Base-by-base conservation (phyloP, 768 basidiomycete species). In the Amanita exitialis region DNA sequence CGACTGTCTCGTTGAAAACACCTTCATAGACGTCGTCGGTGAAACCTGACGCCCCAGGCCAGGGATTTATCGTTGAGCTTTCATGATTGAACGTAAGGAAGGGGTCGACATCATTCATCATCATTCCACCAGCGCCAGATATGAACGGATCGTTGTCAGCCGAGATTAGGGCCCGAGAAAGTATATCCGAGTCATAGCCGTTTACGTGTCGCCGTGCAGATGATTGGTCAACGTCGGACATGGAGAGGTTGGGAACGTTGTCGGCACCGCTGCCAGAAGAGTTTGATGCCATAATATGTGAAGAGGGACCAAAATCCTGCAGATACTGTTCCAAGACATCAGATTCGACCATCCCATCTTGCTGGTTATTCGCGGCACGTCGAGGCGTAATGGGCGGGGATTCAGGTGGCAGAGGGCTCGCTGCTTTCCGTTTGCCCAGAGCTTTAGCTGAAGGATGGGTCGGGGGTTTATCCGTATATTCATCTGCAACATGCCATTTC, bases 381-480 rank as follows among this genome's bases (percentile, higher is more conserved):
- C 21, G 51, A 18, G 47, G 28, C 12, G 20, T 42, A 28, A 34
- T 7, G 5, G 20, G 23, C 21, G 28, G 21, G 13, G 50, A 15
- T n/a, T 12, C 25, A 44, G 16, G 45, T 45, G 23, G 27, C 13
- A 5, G 25, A 36, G 57, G 52, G 30, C 53, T 58, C 18, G 48
- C 30, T 6, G 62, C 66, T 42, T 60, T 59, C 15, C 63, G 64
- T 47, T 69, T 68, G 6, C 66, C 66, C 6, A 65, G 53, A 7
- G 64, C 64, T 44, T 69, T 68, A 21, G 63, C 66, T 0, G 66
- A 67, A 21, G 62, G 66, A 4, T 13, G 30, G n/a, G 23, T 15
- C 12, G 39, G 39, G 6, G 37, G 38, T n/a, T 49, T 37, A 16
- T 32, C 30, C 18, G 32, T n/a, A 15, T 43, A 20, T n/a, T 36